Evolutionary conservation across 805 yeast species (phyloP).

Genomic region (Candida odintsovae): DNA sequence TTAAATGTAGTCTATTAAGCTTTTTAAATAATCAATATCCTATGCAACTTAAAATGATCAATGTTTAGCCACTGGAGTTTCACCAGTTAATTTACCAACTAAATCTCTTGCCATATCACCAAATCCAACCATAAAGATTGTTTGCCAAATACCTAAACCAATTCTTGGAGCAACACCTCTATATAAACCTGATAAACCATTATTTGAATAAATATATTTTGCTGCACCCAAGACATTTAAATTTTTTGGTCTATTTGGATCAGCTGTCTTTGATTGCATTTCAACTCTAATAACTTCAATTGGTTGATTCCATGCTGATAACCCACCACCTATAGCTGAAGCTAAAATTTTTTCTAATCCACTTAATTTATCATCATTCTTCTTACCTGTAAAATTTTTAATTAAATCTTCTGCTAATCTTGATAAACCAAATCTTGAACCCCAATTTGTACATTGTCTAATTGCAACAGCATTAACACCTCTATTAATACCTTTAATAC

Average conservation of each 20-base stretch:
- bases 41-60: too few relatives aligned
- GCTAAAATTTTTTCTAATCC: slow-evolving; percentile 81
- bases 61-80: slow-evolving; percentile 40
- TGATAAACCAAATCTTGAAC: slow-evolving; percentile 90
- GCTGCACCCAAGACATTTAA: slow-evolving; percentile 72
- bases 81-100: slow-evolving; percentile 59
- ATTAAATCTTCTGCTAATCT: slow-evolving; percentile 87
- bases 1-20: not conserved
- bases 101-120: slow-evolving; percentile 87
- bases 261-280: slow-evolving; percentile 93
- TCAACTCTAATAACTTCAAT: slow-evolving; percentile 97
- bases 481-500: slow-evolving; percentile 90
- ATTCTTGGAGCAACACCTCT: slow-evolving; percentile 97
- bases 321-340: slow-evolving; percentile 92
- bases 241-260: slow-evolving; percentile 94
- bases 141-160: slow-evolving; percentile 97
- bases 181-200: slow-evolving; percentile 86
- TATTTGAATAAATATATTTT: slow-evolving; percentile 73
- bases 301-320: slow-evolving; percentile 98
- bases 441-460: slow-evolving; percentile 99
- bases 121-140: slow-evolving; percentile 96
- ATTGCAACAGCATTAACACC: slow-evolving; percentile 99
- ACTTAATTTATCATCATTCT: slow-evolving; percentile 52
- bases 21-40: too few relatives aligned
- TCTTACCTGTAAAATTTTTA: slow-evolving; percentile 56